Conservation (phyloP, 306 rosid genomes). For the Canavalia ensiformis region DNA sequence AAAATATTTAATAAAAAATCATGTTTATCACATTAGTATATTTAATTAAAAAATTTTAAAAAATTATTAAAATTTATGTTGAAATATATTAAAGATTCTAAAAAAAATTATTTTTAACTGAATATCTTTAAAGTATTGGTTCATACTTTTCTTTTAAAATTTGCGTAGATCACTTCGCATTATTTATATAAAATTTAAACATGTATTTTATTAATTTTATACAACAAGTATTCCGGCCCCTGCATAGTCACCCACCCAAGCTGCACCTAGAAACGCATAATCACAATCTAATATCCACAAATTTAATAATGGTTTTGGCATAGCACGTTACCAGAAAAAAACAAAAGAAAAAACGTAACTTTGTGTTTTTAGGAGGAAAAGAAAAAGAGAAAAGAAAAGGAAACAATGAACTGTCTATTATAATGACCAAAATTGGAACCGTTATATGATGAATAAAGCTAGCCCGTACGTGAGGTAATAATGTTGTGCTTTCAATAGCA, state of each 20-base stretch:
- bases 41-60: too few relatives aligned
- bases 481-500: conserved; percentile 7
- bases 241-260: background rate
- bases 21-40: too few relatives aligned
- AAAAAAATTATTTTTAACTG: too few relatives aligned
- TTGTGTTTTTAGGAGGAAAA: background rate
- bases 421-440: conserved; percentile 13
- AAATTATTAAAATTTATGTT: too few relatives aligned
- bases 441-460: conserved; percentile 25
- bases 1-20: too few relatives aligned
- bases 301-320: background rate
- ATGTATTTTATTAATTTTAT: too few relatives aligned
- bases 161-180: too few relatives aligned
- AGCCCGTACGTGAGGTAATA: background rate
- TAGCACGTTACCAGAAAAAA: background rate
- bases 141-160: too few relatives aligned
- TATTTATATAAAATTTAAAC: too few relatives aligned
- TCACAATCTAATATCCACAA: background rate
- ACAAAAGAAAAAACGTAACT: background rate
- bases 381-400: background rate
- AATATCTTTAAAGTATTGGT: too few relatives aligned
- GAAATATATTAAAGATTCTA: too few relatives aligned
- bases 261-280: background rate
- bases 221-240: too few relatives aligned
- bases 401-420: background rate